Base-by-base conservation (phyloP, 441 rosid species). In the Bocquillonia castaneifolia region DNA sequence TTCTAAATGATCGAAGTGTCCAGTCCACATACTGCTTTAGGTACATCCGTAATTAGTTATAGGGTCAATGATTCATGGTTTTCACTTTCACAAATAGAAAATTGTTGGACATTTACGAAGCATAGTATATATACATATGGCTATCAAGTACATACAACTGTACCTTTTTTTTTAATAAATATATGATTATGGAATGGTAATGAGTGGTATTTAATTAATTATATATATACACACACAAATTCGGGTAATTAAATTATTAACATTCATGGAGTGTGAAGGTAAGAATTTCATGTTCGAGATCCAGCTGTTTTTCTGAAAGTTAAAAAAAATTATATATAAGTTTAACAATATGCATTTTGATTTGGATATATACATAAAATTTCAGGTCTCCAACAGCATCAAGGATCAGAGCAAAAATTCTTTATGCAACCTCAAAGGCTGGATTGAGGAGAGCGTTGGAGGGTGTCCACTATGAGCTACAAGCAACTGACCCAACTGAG, bases 401-500 rank as follows among this genome's bases (percentile, higher is more conserved):
- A 59, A 85, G 95, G 67, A 85, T 90, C 23, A 88, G 96, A 75
- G 98, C 86, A 64, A 92, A 92, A 63, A 90, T 90, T 73, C 50
- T 92, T 68, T 92, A 92, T 13, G 96, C 98, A 52, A 92, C 98
- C 39, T 90, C 98, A 0, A 92, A 92, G 69, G 85, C 73, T n/a
- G 96, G 98, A 23, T 70, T 92, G 70, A 84, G 94, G 69, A 87
- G 87, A 74, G 96, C 79, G 62, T 82, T 91, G 29, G 97, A 91
- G 12, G 97, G 97, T 2, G 76, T 91, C 76, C 90, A 84, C 75
- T 89, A 82, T 59, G 97, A 91, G 77, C 79, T 91, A 45, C 97
- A 91, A 70, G 97, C 97, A 17, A 91, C 97, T 0, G 97, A 91
- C 70, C 88, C 91, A 44, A 83, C 96, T 28, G 97, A 91, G 87